Conservation (phyloP, 495 filamentous ascomycete genomes). For the Aspergillus nidulans region DNA sequence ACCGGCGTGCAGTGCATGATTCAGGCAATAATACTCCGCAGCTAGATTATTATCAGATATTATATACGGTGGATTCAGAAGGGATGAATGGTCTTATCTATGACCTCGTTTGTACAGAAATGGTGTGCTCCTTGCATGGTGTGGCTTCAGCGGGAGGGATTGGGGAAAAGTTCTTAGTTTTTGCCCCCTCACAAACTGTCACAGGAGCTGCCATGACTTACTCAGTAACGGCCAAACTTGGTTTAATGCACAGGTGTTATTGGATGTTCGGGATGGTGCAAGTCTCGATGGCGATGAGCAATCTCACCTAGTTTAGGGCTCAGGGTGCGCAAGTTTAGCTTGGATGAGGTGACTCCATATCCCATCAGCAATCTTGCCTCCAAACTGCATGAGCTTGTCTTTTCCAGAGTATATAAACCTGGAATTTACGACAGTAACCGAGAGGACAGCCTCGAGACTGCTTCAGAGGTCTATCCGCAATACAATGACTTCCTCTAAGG, state of each 20-base stretch:
- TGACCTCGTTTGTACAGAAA: conserved; percentile 1
- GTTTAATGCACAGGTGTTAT: not conserved
- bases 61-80: not conserved
- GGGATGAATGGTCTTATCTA: not conserved
- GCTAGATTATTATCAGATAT: not conserved
- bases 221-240: not conserved
- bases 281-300: conserved; percentile 1
- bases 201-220: not conserved
- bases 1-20: not conserved
- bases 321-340: not conserved
- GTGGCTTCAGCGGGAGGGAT: not conserved
- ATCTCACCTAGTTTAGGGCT: not conserved
- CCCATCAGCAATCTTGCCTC: not conserved
- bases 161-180: not conserved
- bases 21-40: not conserved
- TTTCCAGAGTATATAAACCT: too few species aligned
- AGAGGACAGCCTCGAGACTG: too few species aligned
- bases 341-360: conserved; percentile 1
- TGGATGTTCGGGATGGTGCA: not conserved
- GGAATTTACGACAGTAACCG: too few species aligned
- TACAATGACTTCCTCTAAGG: not conserved
- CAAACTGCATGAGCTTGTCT: too few species aligned
- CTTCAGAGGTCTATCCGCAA: not conserved
- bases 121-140: conserved; percentile 1
- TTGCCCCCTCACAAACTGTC: not conserved